These are phyloP conservation scores for Amanita phalloides DNA, from an alignment of 768 basidiomycete species.

Conservation along the genomic window DNA sequence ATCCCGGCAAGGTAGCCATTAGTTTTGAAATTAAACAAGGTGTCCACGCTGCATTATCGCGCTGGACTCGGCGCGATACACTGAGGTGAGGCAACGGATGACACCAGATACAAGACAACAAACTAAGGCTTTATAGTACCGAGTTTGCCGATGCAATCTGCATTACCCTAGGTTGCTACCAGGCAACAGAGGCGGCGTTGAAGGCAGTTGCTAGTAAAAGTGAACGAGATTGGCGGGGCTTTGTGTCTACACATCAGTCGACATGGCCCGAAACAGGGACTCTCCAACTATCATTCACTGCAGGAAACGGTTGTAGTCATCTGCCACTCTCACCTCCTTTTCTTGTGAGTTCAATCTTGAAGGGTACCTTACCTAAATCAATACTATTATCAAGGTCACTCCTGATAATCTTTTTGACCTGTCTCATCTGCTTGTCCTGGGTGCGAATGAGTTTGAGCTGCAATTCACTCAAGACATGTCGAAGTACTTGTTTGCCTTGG, in stretches of 20 bases:
- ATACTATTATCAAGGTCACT: conserved; percentile 23
- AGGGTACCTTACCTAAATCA: background rate
- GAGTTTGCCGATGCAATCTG: background rate
- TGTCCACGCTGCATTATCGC: background rate
- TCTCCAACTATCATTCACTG: background rate
- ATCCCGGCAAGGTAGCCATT: background rate
- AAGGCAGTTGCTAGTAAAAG: background rate
- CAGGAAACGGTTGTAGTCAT: background rate
- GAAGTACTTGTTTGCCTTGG: conserved; percentile 33
- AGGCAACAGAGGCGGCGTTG: background rate
- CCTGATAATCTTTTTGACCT: conserved; percentile 42
- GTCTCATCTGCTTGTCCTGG: conserved; percentile 29
- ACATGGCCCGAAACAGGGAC: background rate
- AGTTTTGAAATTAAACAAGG: background rate
- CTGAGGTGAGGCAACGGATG: background rate
- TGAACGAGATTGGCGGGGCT: background rate
- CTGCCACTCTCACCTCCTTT: conserved; percentile 4
- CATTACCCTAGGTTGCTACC: conserved; percentile 4
- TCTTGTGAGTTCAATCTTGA: background rate
- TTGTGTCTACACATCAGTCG: background rate
- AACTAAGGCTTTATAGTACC: background rate
- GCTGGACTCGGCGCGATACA: background rate
- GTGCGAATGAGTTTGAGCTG: conserved; percentile 33
- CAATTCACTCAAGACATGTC: conserved; percentile 32
- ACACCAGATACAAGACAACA: no score